These are phyloP conservation scores for Pichia nakasei DNA, from an alignment of 805 yeast species.

Conservation along the genomic window DNA sequence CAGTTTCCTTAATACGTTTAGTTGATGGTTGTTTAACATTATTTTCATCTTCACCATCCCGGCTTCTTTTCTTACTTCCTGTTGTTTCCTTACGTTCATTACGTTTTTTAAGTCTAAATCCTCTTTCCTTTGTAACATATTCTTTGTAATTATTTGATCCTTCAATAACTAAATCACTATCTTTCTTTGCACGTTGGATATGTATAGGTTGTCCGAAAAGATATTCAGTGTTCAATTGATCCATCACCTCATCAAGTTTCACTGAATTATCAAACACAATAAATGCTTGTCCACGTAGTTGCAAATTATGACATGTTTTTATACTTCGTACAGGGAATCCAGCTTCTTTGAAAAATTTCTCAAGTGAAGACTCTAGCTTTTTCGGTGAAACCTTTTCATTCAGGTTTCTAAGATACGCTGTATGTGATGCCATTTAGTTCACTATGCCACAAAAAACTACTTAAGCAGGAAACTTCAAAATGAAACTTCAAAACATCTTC, in stretches of 20 bases:
- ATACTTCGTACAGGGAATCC: constrained; percentile 36
- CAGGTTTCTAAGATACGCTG: constrained; percentile 47
- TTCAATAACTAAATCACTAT: constrained; percentile 32
- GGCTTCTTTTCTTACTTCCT: constrained; percentile 14
- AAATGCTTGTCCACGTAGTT: constrained; percentile 78
- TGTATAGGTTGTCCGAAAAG: constrained; percentile 42
- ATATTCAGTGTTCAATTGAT: constrained; percentile 31
- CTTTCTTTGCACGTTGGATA: constrained; percentile 34
- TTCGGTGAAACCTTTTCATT: constrained; percentile 58
- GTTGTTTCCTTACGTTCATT: constrained; percentile 8
- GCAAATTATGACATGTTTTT: constrained; percentile 50
- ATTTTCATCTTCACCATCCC: constrained; percentile 14
- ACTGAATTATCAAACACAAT: constrained; percentile 41
- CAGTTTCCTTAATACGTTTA: constrained; percentile 9
- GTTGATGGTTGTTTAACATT: not conserved
- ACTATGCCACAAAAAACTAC: no score
- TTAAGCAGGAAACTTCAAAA: no score
- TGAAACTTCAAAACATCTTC: no score
- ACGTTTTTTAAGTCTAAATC: constrained; percentile 16
- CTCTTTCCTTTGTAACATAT: constrained; percentile 12
- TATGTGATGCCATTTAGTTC: not conserved
- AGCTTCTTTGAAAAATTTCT: constrained; percentile 38
- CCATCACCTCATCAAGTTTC: constrained; percentile 38
- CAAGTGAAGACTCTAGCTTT: constrained; percentile 38
- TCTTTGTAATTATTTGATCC: constrained; percentile 6